Conservation (phyloP, 1,139 yeast genomes). For the Yamadazyma siamensis region DNA sequence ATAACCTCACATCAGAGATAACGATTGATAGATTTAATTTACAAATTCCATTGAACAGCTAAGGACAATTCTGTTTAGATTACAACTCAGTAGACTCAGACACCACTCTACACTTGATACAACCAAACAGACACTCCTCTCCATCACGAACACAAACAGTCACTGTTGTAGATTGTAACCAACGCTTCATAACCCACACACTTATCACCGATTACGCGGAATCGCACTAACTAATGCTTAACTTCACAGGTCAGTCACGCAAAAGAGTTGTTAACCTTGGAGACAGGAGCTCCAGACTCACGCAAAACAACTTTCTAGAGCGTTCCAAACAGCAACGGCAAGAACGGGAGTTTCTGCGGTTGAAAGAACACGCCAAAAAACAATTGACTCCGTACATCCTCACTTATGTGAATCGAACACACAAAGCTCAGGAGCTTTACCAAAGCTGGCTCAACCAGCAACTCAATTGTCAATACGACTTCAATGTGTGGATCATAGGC, state of each 20-base stretch:
- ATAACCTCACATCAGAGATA: too few relatives aligned
- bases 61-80: too few relatives aligned
- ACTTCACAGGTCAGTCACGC: conserved; percentile 64
- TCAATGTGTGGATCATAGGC: conserved; percentile 10
- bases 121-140: too few relatives aligned
- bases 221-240: conserved; percentile 29
- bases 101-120: too few relatives aligned
- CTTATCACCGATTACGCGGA: too few relatives aligned
- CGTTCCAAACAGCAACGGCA: conserved; percentile 65
- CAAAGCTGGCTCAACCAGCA: conserved; percentile 7
- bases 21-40: too few relatives aligned
- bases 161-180: too few relatives aligned
- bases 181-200: too few relatives aligned
- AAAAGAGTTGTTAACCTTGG: conserved; percentile 76
- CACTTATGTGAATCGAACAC: conserved; percentile 27
- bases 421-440: conserved; percentile 7
- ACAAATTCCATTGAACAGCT: too few relatives aligned
- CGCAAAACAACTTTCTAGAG: conserved; percentile 34
- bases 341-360: conserved; percentile 56
- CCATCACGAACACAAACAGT: too few relatives aligned
- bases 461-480: conserved; percentile 5
- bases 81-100: too few relatives aligned
- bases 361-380: conserved; percentile 46
- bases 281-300: conserved; percentile 32
- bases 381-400: conserved; percentile 49